These are phyloP conservation scores for Rhododendron ovatum DNA, from an alignment of 148 eudicot genomes.

Conservation along the genomic window DNA sequence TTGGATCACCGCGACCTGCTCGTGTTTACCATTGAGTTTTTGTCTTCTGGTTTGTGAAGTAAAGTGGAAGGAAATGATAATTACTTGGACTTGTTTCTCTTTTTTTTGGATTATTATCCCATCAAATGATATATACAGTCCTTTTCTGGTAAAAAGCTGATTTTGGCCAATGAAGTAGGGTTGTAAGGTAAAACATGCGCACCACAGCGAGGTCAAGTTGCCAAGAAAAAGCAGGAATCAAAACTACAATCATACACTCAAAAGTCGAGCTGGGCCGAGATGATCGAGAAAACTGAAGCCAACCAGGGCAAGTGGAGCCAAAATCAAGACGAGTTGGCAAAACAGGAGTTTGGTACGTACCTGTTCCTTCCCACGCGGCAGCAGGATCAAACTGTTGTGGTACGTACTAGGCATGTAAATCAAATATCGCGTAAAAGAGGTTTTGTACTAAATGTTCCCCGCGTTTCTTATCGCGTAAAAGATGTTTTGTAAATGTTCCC, in stretches of 20 bases:
- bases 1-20: background rate
- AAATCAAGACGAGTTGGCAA: background rate
- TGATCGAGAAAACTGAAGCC: background rate
- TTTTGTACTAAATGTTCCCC: too few relatives aligned
- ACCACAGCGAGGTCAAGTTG: background rate
- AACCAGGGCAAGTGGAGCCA: background rate
- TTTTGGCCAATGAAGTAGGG: background rate
- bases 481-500: too few relatives aligned
- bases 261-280: background rate
- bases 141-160: background rate
- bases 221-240: slow-evolving; percentile 2
- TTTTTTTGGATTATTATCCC: background rate
- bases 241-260: background rate
- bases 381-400: too few relatives aligned
- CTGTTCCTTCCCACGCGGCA: too few relatives aligned
- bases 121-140: background rate
- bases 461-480: too few relatives aligned
- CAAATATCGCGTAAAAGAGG: too few relatives aligned
- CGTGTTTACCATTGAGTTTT: background rate
- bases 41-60: background rate
- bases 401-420: too few relatives aligned
- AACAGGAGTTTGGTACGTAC: background rate
- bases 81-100: background rate
- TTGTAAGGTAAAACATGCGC: background rate
- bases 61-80: background rate